phyloP scores from a whole-genome alignment of 805 yeast genomes.

The Cyberlindnera suaveolens region DNA sequence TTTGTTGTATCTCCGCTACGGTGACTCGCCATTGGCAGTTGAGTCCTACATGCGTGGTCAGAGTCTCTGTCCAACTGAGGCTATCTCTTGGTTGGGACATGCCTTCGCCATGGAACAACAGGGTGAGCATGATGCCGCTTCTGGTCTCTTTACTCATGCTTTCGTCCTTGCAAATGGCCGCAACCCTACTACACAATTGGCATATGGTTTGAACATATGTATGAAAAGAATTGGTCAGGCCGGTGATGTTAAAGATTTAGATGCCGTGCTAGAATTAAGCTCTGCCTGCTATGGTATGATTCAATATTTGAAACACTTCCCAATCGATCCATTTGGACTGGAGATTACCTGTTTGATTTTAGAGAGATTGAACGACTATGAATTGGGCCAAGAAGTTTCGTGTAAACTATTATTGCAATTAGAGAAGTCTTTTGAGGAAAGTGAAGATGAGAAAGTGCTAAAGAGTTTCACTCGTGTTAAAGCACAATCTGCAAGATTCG shows the following conservation, averaged over 20 bases:
- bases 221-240: constrained; percentile 36
- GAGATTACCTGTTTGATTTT: constrained; percentile 47
- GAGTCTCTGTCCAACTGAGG: constrained; percentile 71
- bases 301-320: constrained; percentile 55
- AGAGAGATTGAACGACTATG: constrained; percentile 67
- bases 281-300: constrained; percentile 63
- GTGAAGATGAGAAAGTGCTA: constrained; percentile 43
- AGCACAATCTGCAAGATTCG: constrained; percentile 65
- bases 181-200: constrained; percentile 59
- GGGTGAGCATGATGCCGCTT: constrained; percentile 47
- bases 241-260: constrained; percentile 48
- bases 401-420: constrained; percentile 38
- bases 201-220: constrained; percentile 60
- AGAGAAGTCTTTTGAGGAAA: constrained; percentile 50
- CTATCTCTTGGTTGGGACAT: constrained; percentile 80
- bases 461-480: constrained; percentile 52
- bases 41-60: constrained; percentile 71
- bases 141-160: constrained; percentile 67
- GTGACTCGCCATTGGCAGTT: constrained; percentile 67
- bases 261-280: constrained; percentile 57
- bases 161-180: constrained; percentile 70
- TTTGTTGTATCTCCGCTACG: constrained; percentile 58
- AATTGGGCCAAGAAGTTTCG: constrained; percentile 44
- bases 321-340: constrained; percentile 52
- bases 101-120: constrained; percentile 54